A percentile compares a stretch with the other conserved stretches of the same genome.
Conservation (phyloP, 345 rosid species). For the Eutrema japonicum region DNA sequence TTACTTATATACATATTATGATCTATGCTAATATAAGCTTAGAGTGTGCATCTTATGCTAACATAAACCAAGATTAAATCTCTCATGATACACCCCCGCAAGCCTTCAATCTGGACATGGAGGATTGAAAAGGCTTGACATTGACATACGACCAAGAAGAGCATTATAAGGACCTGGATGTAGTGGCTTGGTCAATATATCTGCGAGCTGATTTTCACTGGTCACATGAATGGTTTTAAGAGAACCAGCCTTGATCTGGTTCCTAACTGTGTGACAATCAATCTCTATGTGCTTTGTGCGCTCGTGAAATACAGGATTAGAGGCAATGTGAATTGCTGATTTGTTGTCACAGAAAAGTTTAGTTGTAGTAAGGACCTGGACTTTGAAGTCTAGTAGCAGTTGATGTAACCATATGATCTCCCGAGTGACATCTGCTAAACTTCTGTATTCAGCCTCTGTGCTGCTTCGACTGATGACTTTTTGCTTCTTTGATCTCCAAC, state of each 20-base stretch:
- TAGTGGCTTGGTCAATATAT: neutral
- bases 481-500: neutral
- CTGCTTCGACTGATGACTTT: neutral
- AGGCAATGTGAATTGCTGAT: too few species aligned
- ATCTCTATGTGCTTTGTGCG: neutral
- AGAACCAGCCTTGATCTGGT: neutral
- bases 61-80: too few species aligned
- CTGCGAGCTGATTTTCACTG: neutral
- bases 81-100: neutral
- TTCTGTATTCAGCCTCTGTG: neutral
- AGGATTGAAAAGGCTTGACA: neutral
- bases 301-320: too few species aligned
- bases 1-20: too few species aligned
- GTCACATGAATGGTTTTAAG: neutral
- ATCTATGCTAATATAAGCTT: too few species aligned
- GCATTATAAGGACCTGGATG: neutral
- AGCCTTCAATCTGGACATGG: neutral
- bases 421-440: neutral
- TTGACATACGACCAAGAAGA: neutral
- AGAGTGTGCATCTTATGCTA: too few species aligned
- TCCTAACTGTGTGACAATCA: neutral
- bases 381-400: neutral
- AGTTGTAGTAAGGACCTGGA: too few species aligned
- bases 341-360: too few species aligned
- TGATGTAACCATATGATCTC: neutral